Evolutionary conservation across 352 stramenopile genomes (phyloP).

Genomic region (Phytophthora nicotianae): DNA sequence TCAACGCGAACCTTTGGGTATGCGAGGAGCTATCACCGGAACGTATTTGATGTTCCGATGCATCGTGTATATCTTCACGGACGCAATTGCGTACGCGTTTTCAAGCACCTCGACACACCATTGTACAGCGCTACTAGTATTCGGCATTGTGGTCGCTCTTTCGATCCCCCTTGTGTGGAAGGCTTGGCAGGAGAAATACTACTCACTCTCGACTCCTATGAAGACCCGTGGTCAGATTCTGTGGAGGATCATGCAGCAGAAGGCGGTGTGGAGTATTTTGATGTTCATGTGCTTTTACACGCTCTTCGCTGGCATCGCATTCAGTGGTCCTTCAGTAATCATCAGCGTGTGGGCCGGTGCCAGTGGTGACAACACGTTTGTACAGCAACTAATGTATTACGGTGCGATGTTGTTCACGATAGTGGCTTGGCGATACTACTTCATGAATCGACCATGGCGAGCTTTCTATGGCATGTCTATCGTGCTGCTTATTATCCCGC

Average conservation of each 20-base stretch:
- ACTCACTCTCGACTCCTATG: no score
- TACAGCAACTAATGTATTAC: slow-evolving; percentile 27
- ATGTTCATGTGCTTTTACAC: slow-evolving; percentile 10
- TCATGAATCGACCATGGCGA: slow-evolving; percentile 50
- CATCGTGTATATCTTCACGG: slow-evolving; percentile 26
- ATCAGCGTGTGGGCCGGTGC: slow-evolving; percentile 33
- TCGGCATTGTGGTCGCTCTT: slow-evolving; percentile 35
- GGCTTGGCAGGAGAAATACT: slow-evolving; percentile 55
- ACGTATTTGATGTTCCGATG: slow-evolving; percentile 47
- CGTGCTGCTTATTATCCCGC: slow-evolving; percentile 39
- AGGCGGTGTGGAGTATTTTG: no score
- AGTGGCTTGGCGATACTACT: slow-evolving; percentile 44
- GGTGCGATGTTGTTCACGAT: slow-evolving; percentile 32
- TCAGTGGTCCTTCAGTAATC: slow-evolving; percentile 29
- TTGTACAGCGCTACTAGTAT: slow-evolving; percentile 30
- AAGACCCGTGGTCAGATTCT: not conserved
- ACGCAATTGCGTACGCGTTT: slow-evolving; percentile 20
- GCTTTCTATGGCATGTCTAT: slow-evolving; percentile 32
- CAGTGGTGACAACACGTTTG: slow-evolving; percentile 28
- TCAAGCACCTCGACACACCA: slow-evolving; percentile 19
- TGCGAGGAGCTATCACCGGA: slow-evolving; percentile 41
- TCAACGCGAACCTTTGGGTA: slow-evolving; percentile 43
- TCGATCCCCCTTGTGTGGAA: slow-evolving; percentile 42
- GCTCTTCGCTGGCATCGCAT: slow-evolving; percentile 39
- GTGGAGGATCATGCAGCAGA: not conserved